These are phyloP conservation scores for Cutaneotrichosporon mucoides DNA, from an alignment of 1,284 basidiomycete species.

Conservation along the genomic window DNA sequence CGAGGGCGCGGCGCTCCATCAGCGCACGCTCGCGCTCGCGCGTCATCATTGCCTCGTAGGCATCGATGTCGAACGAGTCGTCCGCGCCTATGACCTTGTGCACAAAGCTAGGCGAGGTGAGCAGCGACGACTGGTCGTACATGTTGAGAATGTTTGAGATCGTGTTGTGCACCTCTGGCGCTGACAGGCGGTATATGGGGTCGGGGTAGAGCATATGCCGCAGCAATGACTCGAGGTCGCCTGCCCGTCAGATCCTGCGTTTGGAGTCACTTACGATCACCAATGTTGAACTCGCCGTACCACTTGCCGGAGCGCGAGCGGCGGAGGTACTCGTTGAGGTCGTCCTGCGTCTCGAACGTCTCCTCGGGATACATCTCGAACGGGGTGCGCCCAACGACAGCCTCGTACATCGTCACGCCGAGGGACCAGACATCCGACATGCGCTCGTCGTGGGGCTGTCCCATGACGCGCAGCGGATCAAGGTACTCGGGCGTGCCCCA, in stretches of 20 bases:
- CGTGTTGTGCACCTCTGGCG: constrained; percentile 42
- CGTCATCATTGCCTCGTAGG: constrained; percentile 4
- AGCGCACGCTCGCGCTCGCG: not conserved
- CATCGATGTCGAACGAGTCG: constrained; percentile 5
- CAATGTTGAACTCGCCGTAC: constrained; percentile 72
- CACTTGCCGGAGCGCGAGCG: constrained; percentile 75
- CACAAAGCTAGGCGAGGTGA: constrained; percentile 43
- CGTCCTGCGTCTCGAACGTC: constrained; percentile 70
- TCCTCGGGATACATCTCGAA: constrained; percentile 81
- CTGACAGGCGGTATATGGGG: constrained; percentile 36
- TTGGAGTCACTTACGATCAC: constrained; percentile 49
- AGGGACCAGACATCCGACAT: constrained; percentile 90
- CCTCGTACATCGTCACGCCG: constrained; percentile 84
- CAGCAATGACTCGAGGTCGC: constrained; percentile 38
- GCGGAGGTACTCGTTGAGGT: constrained; percentile 75
- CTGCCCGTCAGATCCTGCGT: constrained; percentile 4
- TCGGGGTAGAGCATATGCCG: constrained; percentile 43
- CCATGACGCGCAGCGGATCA: constrained; percentile 78
- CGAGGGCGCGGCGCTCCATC: not conserved
- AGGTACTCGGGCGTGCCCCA: constrained; percentile 94
- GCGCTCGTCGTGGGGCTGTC: constrained; percentile 81
- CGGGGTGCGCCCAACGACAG: constrained; percentile 81
- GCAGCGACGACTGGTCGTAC: constrained; percentile 3
- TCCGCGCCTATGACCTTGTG: constrained; percentile 29
- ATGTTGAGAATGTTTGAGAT: constrained; percentile 11